Conservation (phyloP, 306 rosid species). For the Prunus mira region DNA sequence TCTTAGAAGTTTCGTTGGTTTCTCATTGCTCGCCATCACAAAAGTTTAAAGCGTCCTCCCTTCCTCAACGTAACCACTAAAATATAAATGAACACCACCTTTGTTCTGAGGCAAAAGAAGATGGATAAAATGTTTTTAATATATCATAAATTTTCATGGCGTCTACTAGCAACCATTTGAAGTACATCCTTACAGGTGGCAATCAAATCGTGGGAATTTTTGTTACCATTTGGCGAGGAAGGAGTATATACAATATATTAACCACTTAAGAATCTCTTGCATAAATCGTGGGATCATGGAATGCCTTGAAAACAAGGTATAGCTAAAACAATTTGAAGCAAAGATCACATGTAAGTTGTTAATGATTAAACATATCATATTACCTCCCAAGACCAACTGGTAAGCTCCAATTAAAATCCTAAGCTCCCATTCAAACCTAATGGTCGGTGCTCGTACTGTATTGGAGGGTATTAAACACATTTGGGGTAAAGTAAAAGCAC, state of each 20-base stretch:
- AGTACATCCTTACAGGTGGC: slow-evolving; percentile 70
- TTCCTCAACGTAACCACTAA: too few species aligned
- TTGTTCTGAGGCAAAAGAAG: too few species aligned
- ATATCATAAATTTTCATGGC: slow-evolving; percentile 18
- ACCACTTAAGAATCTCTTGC: slow-evolving; percentile 76
- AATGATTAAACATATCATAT: not conserved
- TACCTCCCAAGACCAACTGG: not conserved
- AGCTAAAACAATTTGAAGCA: not conserved
- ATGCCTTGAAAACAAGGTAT: slow-evolving; percentile 95
- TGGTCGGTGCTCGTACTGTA: too few species aligned
- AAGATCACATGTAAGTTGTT: not conserved
- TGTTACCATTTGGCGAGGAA: slow-evolving; percentile 60
- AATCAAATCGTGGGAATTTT: slow-evolving; percentile 97
- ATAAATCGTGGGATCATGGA: slow-evolving; percentile 94
- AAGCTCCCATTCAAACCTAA: too few species aligned
- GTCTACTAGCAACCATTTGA: slow-evolving; percentile 41
- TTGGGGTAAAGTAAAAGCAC: too few species aligned
- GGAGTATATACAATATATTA: slow-evolving; percentile 70
- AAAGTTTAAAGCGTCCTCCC: too few species aligned
- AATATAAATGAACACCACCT: too few species aligned
- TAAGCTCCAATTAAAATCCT: too few species aligned
- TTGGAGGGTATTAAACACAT: too few species aligned
- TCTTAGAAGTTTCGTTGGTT: too few species aligned
- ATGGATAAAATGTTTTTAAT: too few species aligned
- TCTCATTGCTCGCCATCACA: too few species aligned